phyloP scores from a whole-genome alignment of 352 stramenopile species.

The Globisporangium cystogenes region DNA sequence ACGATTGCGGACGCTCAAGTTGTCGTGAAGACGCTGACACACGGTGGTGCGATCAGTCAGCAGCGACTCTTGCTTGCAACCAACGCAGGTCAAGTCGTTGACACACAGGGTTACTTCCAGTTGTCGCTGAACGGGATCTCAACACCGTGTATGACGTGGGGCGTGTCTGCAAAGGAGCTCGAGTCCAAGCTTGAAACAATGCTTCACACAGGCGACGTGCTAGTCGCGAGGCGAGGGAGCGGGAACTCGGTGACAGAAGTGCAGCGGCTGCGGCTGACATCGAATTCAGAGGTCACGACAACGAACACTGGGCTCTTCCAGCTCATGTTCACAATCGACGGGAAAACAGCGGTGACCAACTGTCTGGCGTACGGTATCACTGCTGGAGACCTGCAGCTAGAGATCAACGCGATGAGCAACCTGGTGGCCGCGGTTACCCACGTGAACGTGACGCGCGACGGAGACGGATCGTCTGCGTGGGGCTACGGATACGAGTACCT shows the following conservation, averaged over 20 bases:
- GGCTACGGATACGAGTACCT: slow-evolving; percentile 79
- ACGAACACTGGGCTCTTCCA: slow-evolving; percentile 45
- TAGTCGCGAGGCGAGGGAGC: slow-evolving; percentile 54
- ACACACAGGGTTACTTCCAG: slow-evolving; percentile 52
- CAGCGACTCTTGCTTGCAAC: slow-evolving; percentile 80
- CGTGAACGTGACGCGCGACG: slow-evolving; percentile 57
- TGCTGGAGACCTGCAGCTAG: slow-evolving; percentile 42
- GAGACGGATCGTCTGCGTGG: slow-evolving; percentile 56
- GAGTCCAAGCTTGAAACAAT: slow-evolving; percentile 35
- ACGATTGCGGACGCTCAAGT: slow-evolving; percentile 20
- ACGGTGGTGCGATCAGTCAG: slow-evolving; percentile 77
- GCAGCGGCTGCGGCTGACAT: slow-evolving; percentile 63
- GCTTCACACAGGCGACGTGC: slow-evolving; percentile 34
- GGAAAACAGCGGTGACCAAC: slow-evolving; percentile 32
- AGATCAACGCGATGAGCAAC: slow-evolving; percentile 56
- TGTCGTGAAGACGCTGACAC: slow-evolving; percentile 37
- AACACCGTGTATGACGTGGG: slow-evolving; percentile 57
- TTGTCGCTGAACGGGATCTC: slow-evolving; percentile 18
- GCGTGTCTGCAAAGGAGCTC: slow-evolving; percentile 35
- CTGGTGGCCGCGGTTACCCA: slow-evolving; percentile 33
- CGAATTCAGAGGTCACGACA: slow-evolving; percentile 51
- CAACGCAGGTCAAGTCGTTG: slow-evolving; percentile 65
- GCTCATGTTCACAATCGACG: slow-evolving; percentile 55
- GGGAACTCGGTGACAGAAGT: slow-evolving; percentile 61
- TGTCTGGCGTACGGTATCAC: slow-evolving; percentile 78